phyloP scores from a whole-genome alignment of 2,329 filamentous ascomycete genomes.

The Pochonia chlamydosporia region DNA sequence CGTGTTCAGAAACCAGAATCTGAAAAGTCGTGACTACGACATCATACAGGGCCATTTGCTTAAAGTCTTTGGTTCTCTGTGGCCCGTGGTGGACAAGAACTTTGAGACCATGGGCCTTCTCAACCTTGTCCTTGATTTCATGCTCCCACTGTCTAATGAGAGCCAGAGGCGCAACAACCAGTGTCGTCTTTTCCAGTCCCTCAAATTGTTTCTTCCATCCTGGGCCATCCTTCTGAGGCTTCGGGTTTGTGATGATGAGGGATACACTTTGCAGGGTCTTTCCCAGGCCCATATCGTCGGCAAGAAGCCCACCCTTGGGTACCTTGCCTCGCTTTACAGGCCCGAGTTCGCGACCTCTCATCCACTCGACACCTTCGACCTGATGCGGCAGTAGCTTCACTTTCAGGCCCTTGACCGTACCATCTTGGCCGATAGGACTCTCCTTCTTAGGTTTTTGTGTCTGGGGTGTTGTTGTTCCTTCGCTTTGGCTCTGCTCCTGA shows the following conservation, averaged over 20 bases:
- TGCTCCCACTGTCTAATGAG: slow-evolving; percentile 96
- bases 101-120: slow-evolving; percentile 61
- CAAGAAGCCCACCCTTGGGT: slow-evolving; percentile 89
- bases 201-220: slow-evolving; percentile 64
- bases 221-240: slow-evolving; percentile 51
- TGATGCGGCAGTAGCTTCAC: slow-evolving; percentile 91
- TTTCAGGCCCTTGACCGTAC: slow-evolving; percentile 67
- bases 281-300: slow-evolving; percentile 94
- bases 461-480: slow-evolving; percentile 8
- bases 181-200: slow-evolving; percentile 68
- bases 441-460: slow-evolving; percentile 12
- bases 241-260: slow-evolving; percentile 76
- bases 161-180: slow-evolving; percentile 89
- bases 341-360: slow-evolving; percentile 87
- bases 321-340: slow-evolving; percentile 73
- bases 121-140: slow-evolving; percentile 81
- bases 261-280: slow-evolving; percentile 95
- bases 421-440: slow-evolving; percentile 35
- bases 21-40: slow-evolving; percentile 98
- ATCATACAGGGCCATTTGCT: slow-evolving; percentile 78
- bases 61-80: slow-evolving; percentile 70
- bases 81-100: slow-evolving; percentile 91
- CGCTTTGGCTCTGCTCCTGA: slow-evolving; percentile 11
- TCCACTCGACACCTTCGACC: slow-evolving; percentile 90
- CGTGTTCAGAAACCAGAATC: slow-evolving; percentile 87